Evolutionary conservation across 208 protist species (phyloP), one percentile per base, ranked within the genome.

Genomic region (Crithidia bombi): DNA sequence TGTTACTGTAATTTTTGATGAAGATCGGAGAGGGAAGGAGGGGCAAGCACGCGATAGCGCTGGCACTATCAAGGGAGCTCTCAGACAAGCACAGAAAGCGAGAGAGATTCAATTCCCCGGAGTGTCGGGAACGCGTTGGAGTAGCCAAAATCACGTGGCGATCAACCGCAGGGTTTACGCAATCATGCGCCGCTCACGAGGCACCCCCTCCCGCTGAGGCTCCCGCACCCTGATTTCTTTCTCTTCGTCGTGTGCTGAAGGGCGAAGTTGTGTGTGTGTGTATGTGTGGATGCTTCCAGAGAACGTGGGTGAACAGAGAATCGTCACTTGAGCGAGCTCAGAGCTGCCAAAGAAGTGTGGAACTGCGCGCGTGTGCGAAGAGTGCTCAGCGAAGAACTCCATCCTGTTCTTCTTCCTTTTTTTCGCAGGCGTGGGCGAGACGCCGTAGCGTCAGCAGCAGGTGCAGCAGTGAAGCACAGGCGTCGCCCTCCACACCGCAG

Each of bases 231-330:
- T n/a, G n/a, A n/a, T 26, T 32, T 32, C 28, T 35, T 19, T 5
- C 50, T 55, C 21, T 17, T 35, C 26, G 28, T 35, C n/a, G 2
- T 41, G 36, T 41, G 3, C 3, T 51, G 14, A n/a, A 15, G 2
- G 32, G 57, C 25, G 25, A 33, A 23, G 32, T 47, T 19, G 57
- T 64, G 57, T 49, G 57, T 49, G 57, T 59, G 54, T 43, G 54
- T 43, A 30, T 61, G 54, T 61, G 54, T 44, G 54, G 14, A 43
- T 14, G 7, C 7, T 23, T 30, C 19, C 17, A 52, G 3, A 23
- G 47, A 30, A 23, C 47, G 5, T 12, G 23, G 47, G 23, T 23
- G 30, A 23, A 28, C 21, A 10, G 23, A 9, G 50, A 55, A 23
- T 28, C 32, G 26, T 19, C 23, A 35, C 23, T 19, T 32, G 50